Evolutionary conservation across 441 rosid species (phyloP), one percentile per base, ranked within the genome.

Genomic region (Biscutella laevigata): DNA sequence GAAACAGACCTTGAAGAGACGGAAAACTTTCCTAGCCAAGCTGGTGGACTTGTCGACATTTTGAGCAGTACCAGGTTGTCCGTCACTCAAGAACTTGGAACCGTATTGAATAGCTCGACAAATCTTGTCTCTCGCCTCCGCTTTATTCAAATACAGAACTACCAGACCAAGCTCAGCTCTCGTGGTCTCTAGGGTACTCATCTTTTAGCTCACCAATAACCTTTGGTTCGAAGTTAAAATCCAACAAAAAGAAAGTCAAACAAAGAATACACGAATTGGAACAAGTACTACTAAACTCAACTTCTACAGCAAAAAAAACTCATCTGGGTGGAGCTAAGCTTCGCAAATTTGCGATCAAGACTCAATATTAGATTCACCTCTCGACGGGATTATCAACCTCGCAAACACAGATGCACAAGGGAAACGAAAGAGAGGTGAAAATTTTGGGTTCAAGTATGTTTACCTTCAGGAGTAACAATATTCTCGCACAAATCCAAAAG

Each of bases 1-100:
- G 1, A 35, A 34, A 57, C 5, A 4, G 27, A 86, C 97, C 95
- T 87, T 90, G 55, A 90, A 82, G 57, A 90, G 87, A 56, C 98
- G 95, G 70, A 90, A 90, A 57, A 90, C 92, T 78, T 90, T 90
- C 46, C 98, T 57, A 5, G 98, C 98, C 78, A 87, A 74, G 75
- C 96, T 90, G 53, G 96, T 90, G 2, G 86, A 67, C 65, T 87
- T 90, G 80, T 90, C 98, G 17, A 90, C 98, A 65, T 59, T 84
- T 66, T 90, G 98, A 47, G 98, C 95, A 0, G 92, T 81, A 40
- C 98, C 96, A 63, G 96, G 82, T 50, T 83, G 68, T 46, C 98
- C 98, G 40, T 79, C 33, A 48, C 98, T 90, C 67, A 90, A 10
- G 66, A 84, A 90, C 74, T 90, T 90, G 0, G 98, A 90, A 59